These are phyloP conservation scores for Lenzites betulinus DNA, from an alignment of 768 basidiomycete genomes.

Conservation along the genomic window DNA sequence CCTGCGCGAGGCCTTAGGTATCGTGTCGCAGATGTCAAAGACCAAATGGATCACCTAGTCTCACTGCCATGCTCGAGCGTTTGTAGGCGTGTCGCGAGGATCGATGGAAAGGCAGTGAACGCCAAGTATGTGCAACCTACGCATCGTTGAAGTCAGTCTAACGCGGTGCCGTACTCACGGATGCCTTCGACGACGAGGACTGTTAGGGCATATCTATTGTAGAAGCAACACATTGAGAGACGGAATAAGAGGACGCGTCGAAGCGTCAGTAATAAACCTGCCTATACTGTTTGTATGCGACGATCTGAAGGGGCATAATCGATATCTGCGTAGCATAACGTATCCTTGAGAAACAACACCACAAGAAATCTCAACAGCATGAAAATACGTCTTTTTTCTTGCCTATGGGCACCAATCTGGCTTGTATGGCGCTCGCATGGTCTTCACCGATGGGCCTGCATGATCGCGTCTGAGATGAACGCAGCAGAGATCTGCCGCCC, in stretches of 20 bases:
- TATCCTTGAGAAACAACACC: slow-evolving; percentile 23
- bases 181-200: background rate
- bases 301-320: slow-evolving; percentile 8
- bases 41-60: slow-evolving; percentile 4
- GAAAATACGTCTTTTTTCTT: slow-evolving; percentile 24
- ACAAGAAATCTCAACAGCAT: slow-evolving; percentile 14
- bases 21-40: background rate
- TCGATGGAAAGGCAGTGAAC: background rate
- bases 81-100: background rate
- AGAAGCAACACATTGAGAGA: slow-evolving; percentile 36
- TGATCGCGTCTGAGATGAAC: slow-evolving; percentile 92
- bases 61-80: background rate
- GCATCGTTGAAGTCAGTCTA: background rate
- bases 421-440: background rate
- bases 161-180: background rate
- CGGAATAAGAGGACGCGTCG: slow-evolving; percentile 31
- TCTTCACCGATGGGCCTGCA: slow-evolving; percentile 83
- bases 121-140: background rate
- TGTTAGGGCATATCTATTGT: slow-evolving; percentile 29
- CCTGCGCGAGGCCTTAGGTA: slow-evolving; percentile 11
- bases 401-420: background rate
- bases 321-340: slow-evolving; percentile 28
- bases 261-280: slow-evolving; percentile 40
- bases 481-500: slow-evolving; percentile 84
- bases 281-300: slow-evolving; percentile 28